Percentiles rank a stretch among this genome's conserved stretches.
Conservation (phyloP, 306 rosid genomes). For the Psophocarpus tetragonolobus region DNA sequence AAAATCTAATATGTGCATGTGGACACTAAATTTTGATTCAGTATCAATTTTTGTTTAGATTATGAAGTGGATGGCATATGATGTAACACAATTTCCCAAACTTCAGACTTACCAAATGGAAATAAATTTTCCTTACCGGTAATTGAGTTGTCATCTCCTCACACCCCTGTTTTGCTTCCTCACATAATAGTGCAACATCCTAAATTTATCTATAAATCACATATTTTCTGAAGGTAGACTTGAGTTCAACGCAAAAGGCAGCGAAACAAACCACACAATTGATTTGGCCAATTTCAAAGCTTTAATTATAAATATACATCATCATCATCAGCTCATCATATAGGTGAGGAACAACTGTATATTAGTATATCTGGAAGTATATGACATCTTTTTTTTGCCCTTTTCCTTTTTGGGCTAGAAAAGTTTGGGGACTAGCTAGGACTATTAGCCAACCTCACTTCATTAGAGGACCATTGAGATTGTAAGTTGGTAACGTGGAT, state of each 20-base stretch:
- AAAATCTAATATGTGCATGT: background rate
- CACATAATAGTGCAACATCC: background rate
- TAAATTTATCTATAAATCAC: background rate
- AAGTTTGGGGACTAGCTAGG: slow-evolving; percentile 15
- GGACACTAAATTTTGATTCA: background rate
- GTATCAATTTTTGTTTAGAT: background rate
- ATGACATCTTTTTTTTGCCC: background rate
- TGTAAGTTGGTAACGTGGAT: slow-evolving; percentile 23
- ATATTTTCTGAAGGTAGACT: background rate
- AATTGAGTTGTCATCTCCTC: background rate
- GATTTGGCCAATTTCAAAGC: background rate
- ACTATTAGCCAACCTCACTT: slow-evolving; percentile 9
- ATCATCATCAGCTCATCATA: background rate
- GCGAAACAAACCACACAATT: background rate
- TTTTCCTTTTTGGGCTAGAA: slow-evolving; percentile 29
- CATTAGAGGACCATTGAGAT: slow-evolving; percentile 29
- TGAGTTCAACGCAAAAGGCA: background rate
- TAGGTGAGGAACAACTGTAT: slow-evolving; percentile 15
- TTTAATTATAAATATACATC: background rate
- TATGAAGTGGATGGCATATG: background rate
- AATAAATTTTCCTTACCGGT: background rate
- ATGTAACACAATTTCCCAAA: background rate
- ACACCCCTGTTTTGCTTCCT: background rate
- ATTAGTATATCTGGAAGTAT: background rate
- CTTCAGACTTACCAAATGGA: background rate